phyloP scores from a whole-genome alignment of 2,329 filamentous ascomycete species.

The Venturia aucupariae region DNA sequence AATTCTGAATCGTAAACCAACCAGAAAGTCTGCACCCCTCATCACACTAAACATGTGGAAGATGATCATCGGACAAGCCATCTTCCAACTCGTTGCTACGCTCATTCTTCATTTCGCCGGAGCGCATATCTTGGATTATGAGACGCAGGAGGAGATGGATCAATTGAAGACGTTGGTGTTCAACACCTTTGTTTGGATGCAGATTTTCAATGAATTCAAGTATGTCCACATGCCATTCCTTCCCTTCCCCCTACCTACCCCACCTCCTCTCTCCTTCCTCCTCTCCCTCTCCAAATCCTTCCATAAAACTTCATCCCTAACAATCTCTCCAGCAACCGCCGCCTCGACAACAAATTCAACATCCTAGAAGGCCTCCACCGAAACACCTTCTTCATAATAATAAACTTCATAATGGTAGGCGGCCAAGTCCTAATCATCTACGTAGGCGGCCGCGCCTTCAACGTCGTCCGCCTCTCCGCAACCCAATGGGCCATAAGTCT shows the following conservation, averaged over 20 bases:
- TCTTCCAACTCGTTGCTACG: slow-evolving; percentile 75
- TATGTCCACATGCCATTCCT: too few species aligned
- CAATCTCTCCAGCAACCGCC: slow-evolving; percentile 40
- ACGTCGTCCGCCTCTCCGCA: slow-evolving; percentile 58
- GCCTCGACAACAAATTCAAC: slow-evolving; percentile 90
- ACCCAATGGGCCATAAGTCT: slow-evolving; percentile 82
- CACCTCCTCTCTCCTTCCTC: too few species aligned
- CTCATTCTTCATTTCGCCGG: slow-evolving; percentile 77
- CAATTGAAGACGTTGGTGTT: slow-evolving; percentile 63
- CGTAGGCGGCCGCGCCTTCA: slow-evolving; percentile 73
- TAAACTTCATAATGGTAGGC: slow-evolving; percentile 78
- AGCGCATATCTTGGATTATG: slow-evolving; percentile 44
- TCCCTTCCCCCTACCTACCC: background rate
- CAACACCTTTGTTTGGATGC: slow-evolving; percentile 99
- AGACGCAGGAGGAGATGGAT: slow-evolving; percentile 35
- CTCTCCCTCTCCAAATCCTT: background rate
- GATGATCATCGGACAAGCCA: slow-evolving; percentile 90
- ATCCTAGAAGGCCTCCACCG: slow-evolving; percentile 79
- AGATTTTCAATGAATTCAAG: slow-evolving; percentile 98
- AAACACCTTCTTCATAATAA: slow-evolving; percentile 83
- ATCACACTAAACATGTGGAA: slow-evolving; percentile 97
- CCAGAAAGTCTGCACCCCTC: slow-evolving; percentile 62
- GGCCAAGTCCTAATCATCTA: slow-evolving; percentile 87
- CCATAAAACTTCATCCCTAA: background rate
- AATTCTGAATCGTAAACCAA: slow-evolving; percentile 70